Evolutionary conservation across 208 protist genomes (phyloP), one percentile per base, ranked within the genome.

Genomic region (Lotmaria passim): DNA sequence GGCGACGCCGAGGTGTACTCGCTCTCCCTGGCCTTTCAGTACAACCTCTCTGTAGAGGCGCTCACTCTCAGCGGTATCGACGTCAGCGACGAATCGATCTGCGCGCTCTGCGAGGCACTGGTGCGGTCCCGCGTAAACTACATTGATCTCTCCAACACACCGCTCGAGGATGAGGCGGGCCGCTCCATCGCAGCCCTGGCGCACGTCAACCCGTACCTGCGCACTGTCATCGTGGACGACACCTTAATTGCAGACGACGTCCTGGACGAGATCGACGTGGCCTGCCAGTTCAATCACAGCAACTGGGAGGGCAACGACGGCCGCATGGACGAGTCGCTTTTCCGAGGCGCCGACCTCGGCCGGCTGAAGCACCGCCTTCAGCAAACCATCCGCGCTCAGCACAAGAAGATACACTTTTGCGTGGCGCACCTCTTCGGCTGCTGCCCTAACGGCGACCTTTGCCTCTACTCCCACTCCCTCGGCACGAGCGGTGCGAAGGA

Each of bases 241-340:
- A 96, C 91, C 3, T 79, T 96, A 24, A 93, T 96, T 63, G 76
- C 89, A 0, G 91, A 92, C 34, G 86, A 93, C 46, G 79, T 96
- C 21, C 69, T 93, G 17, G 91, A 96, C 58, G 91, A 96, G 68
- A 96, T 96, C 62, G 91, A 96, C 66, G 81, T 94, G 31, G 89
- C 87, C 23, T 96, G 91, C 48, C 88, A 94, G 72, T 94, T 91
- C 44, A 96, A 96, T 62, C 87, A 96, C 63, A 96, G 87, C 72
- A 92, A 91, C 61, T 93, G 84, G 68, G 91, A 96, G 59, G 83
- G 66, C 23, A 93, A 89, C 30, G 64, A 51, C 26, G 69, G 76
- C 33, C n/a, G 24, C 17, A 59, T 90, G 6, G 90, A 96, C 33
- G 83, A 78, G 66, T 51, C 69, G 6, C 44, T 88, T 4, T 69